phyloP scores from a whole-genome alignment of 1,139 yeast genomes.

The Kodamaea sp. region DNA sequence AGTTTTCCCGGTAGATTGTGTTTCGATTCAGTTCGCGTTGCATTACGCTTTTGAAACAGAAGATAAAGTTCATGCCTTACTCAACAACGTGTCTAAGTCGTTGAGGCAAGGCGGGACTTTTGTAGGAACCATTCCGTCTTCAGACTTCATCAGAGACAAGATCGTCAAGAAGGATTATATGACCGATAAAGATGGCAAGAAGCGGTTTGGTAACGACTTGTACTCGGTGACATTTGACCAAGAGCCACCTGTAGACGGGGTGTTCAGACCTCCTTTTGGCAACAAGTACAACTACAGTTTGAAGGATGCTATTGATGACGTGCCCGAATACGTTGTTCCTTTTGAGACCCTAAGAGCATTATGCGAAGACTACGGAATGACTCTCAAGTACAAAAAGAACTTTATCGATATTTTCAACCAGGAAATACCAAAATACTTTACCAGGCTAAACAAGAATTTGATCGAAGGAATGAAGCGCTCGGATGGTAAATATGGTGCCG shows the following conservation, averaged over 20 bases:
- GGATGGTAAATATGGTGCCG: conserved; percentile 85
- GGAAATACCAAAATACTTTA: conserved; percentile 69
- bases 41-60: conserved; percentile 95
- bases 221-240: conserved; percentile 79
- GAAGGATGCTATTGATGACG: conserved; percentile 93
- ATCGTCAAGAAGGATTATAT: conserved; percentile 46
- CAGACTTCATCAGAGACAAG: conserved; percentile 76
- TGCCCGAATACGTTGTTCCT: conserved; percentile 97
- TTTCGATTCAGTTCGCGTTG: conserved; percentile 86
- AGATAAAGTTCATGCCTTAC: conserved; percentile 68
- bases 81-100: conserved; percentile 75
- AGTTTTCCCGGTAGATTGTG: conserved; percentile 82
- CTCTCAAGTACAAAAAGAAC: conserved; percentile 69
- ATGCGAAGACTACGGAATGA: conserved; percentile 82
- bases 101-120: conserved; percentile 81
- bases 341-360: conserved; percentile 81
- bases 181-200: conserved; percentile 44
- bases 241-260: conserved; percentile 71
- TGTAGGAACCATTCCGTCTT: conserved; percentile 92
- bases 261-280: conserved; percentile 77
- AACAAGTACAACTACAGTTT: conserved; percentile 79
- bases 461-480: conserved; percentile 68
- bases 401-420: conserved; percentile 82
- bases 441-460: conserved; percentile 60
- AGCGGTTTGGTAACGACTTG: conserved; percentile 81